phyloP scores from a whole-genome alignment of 2,329 filamentous ascomycete genomes.

The Xylariomycetidae sp. region DNA sequence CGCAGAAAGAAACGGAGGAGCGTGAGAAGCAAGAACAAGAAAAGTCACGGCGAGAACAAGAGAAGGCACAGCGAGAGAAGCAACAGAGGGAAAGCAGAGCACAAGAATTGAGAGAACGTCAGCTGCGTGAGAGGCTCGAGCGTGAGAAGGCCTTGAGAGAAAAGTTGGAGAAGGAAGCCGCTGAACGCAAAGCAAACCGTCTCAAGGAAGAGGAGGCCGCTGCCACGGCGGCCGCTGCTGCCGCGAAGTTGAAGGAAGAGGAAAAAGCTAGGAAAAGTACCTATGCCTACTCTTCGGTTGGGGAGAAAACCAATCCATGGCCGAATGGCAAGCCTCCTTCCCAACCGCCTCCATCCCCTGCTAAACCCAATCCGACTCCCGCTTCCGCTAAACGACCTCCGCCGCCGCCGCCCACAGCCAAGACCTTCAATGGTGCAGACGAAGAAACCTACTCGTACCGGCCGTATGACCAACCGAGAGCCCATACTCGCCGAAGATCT shows the following conservation, averaged over 20 bases:
- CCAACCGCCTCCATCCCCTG: slow-evolving; percentile 28
- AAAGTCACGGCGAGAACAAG: slow-evolving; percentile 17
- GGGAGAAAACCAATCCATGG: slow-evolving; percentile 68
- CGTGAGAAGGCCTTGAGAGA: slow-evolving; percentile 13
- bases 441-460: slow-evolving; percentile 69
- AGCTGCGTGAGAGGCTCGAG: slow-evolving; percentile 15
- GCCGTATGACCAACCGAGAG: slow-evolving; percentile 68
- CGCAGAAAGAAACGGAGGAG: slow-evolving; percentile 27
- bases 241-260: slow-evolving; percentile 26
- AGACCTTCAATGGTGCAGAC: slow-evolving; percentile 55
- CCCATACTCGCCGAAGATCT: slow-evolving; percentile 56
- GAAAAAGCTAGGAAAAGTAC: slow-evolving; percentile 40
- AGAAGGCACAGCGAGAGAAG: slow-evolving; percentile 30
- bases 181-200: slow-evolving; percentile 24
- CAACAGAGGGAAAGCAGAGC: slow-evolving; percentile 26
- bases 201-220: slow-evolving; percentile 10
- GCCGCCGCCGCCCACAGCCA: slow-evolving; percentile 37
- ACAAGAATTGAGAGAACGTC: slow-evolving; percentile 32
- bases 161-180: slow-evolving; percentile 28
- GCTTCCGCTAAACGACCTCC: slow-evolving; percentile 20
- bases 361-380: slow-evolving; percentile 16
- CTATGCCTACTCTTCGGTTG: slow-evolving; percentile 62
- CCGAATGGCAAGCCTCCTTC: slow-evolving; percentile 54
- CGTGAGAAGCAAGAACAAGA: slow-evolving; percentile 31
- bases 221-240: slow-evolving; percentile 3